These are phyloP conservation scores for Amesomyces nigricolor DNA, from an alignment of 2,329 filamentous ascomycete species.

Conservation along the genomic window DNA sequence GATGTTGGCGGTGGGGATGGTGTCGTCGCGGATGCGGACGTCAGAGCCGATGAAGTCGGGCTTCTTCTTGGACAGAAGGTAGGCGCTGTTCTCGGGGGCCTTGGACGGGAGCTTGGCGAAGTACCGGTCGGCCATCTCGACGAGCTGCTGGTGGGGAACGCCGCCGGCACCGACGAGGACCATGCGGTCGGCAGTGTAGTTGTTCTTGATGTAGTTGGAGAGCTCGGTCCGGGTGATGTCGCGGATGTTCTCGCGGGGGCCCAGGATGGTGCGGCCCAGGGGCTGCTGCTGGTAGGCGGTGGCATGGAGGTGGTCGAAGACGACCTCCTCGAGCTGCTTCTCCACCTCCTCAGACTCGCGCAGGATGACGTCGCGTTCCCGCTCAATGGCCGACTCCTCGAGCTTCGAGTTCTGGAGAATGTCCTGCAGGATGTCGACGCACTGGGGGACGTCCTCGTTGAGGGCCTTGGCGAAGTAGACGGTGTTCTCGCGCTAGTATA, in stretches of 20 bases:
- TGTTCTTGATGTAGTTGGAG: constrained; percentile 95
- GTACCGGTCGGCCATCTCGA: constrained; percentile 94
- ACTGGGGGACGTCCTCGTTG: constrained; percentile 93
- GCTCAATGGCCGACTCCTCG: constrained; percentile 85
- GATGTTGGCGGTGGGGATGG: constrained; percentile 92
- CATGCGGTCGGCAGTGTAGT: constrained; percentile 99
- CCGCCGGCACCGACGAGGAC: constrained; percentile 94
- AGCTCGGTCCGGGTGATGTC: constrained; percentile 91
- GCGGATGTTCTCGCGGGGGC: constrained; percentile 96
- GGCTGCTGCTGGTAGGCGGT: constrained; percentile 97
- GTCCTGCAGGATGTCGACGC: constrained; percentile 96
- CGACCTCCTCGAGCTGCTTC: constrained; percentile 99
- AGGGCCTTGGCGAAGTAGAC: constrained; percentile 99
- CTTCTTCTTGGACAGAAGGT: constrained; percentile 74
- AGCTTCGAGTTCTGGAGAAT: constrained; percentile 99
- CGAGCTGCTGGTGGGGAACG: constrained; percentile 87
- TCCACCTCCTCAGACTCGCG: constrained; percentile 99
- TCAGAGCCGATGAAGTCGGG: constrained; percentile 97
- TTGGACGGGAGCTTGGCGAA: constrained; percentile 74
- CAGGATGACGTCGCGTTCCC: constrained; percentile 97
- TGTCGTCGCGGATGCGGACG: constrained; percentile 92
- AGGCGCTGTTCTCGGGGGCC: constrained; percentile 68
- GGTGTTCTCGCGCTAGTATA: constrained; percentile 83
- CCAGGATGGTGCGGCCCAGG: constrained; percentile 93
- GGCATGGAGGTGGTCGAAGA: constrained; percentile 97